These are phyloP conservation scores for Gelatoporia subvermispora DNA, from an alignment of 768 basidiomycete genomes.

Conservation along the genomic window DNA sequence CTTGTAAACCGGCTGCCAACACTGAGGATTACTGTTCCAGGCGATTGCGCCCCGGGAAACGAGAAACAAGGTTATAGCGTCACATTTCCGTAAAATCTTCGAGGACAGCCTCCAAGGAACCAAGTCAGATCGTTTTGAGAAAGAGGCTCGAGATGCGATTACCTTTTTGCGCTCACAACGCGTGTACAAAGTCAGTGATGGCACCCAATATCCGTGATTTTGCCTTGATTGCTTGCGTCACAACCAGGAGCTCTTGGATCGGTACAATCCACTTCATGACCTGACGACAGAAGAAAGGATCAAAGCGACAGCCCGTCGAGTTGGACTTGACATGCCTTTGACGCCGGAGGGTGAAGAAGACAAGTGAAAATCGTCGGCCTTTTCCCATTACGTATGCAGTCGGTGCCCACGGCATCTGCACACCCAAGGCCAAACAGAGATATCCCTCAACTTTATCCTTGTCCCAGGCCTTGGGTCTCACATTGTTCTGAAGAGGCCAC, in stretches of 20 bases:
- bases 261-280: slow-evolving; percentile 84
- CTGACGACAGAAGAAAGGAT: slow-evolving; percentile 77
- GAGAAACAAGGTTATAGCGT: slow-evolving; percentile 38
- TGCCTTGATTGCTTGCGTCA: slow-evolving; percentile 2
- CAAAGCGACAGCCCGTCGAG: slow-evolving; percentile 78
- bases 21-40: slow-evolving; percentile 20
- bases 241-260: slow-evolving; percentile 65
- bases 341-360: slow-evolving; percentile 26
- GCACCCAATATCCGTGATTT: background rate
- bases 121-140: slow-evolving; percentile 25
- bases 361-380: background rate
- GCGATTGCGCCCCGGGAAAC: slow-evolving; percentile 31
- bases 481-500: too few relatives aligned
- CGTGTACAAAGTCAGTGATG: slow-evolving; percentile 63
- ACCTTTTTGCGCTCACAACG: slow-evolving; percentile 71
- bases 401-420: too few relatives aligned
- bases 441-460: too few relatives aligned
- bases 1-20: too few relatives aligned
- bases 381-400: too few relatives aligned
- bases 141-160: slow-evolving; percentile 54
- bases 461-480: too few relatives aligned
- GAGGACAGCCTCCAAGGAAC: slow-evolving; percentile 31
- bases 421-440: too few relatives aligned
- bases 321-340: slow-evolving; percentile 81
- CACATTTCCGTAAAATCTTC: slow-evolving; percentile 51